Evolutionary conservation across 371 early-diverging fungal species (phyloP).

Genomic region (Thermomucor indicae-seudaticae): DNA sequence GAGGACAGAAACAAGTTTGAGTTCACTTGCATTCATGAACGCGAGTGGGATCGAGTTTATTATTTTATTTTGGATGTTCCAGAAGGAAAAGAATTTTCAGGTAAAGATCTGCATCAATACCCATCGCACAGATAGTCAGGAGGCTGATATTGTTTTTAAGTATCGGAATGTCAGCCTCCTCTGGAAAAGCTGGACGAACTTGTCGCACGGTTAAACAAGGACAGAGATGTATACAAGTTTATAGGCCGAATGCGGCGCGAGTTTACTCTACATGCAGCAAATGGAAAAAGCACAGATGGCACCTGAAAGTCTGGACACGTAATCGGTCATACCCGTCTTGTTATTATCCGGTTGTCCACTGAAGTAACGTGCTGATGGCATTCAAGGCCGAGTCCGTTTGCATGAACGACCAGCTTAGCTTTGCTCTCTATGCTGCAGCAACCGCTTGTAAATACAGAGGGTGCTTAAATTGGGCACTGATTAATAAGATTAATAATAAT

Average conservation of each 20-base stretch:
- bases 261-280: not conserved
- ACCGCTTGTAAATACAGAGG: no score
- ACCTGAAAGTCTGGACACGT: not conserved
- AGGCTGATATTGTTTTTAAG: not conserved
- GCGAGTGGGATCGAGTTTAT: conserved; percentile 1
- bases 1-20: conserved; percentile 2
- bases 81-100: conserved; percentile 1
- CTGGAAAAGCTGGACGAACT: not conserved
- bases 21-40: conserved; percentile 4
- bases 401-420: no score
- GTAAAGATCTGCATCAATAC: not conserved
- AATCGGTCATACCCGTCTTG: not conserved
- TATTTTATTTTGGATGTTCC: not conserved
- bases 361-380: no score
- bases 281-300: not conserved
- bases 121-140: not conserved
- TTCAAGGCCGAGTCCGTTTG: no score
- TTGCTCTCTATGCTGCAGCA: no score
- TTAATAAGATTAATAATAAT: no score
- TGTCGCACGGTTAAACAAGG: not conserved
- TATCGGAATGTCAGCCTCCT: not conserved
- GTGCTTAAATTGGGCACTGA: no score
- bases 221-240: conserved; percentile 3
- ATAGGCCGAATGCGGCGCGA: conserved; percentile 3
- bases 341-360: no score